Evolutionary conservation across 2,329 filamentous ascomycete species (phyloP).

Genomic region (Cladophialophora yegresii): DNA sequence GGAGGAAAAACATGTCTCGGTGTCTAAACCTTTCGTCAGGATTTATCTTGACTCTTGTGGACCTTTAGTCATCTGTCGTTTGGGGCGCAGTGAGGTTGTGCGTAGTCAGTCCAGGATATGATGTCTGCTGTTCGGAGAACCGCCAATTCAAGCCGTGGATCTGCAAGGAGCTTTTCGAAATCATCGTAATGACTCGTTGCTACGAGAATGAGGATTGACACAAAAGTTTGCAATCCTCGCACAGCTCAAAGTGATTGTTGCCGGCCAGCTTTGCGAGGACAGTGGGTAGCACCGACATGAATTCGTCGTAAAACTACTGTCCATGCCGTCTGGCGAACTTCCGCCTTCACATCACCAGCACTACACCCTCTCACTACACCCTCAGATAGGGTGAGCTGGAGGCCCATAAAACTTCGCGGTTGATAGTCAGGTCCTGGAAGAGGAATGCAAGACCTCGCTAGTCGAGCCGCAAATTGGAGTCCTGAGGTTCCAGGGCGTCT

Average conservation of each 20-base stretch:
- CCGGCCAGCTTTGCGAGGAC: background rate
- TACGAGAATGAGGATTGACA: background rate
- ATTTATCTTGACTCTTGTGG: background rate
- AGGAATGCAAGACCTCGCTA: background rate
- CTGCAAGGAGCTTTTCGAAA: background rate
- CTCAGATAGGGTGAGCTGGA: background rate
- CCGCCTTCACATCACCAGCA: background rate
- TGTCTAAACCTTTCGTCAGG: background rate
- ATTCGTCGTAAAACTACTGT: background rate
- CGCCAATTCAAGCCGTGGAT: background rate
- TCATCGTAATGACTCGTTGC: background rate
- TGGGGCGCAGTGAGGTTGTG: background rate
- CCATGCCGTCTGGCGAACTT: background rate
- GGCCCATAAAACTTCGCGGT: background rate
- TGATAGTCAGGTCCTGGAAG: background rate
- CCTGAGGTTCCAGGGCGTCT: background rate
- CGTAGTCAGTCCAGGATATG: background rate
- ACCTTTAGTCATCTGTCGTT: background rate
- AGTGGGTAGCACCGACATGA: background rate
- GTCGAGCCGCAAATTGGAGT: background rate
- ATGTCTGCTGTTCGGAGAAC: background rate
- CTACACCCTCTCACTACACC: background rate
- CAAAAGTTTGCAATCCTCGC: background rate
- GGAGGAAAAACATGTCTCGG: constrained; percentile 8
- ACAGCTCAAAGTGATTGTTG: background rate